Evolutionary conservation across 2,329 filamentous ascomycete species (phyloP).

Genomic region (Tolypocladium sp.): DNA sequence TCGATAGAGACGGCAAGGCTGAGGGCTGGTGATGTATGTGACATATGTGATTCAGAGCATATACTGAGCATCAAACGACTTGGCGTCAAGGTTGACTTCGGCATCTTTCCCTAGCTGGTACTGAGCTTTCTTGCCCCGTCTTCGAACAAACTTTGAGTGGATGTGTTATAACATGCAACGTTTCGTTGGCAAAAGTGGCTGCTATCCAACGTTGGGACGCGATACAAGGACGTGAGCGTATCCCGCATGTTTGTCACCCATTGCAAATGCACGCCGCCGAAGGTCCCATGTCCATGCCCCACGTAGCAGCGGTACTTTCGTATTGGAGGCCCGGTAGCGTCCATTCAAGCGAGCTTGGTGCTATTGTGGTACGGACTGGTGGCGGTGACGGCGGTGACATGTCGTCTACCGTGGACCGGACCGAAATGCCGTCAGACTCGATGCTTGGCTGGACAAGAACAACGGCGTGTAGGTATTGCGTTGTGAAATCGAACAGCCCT

Average conservation of each 20-base stretch:
- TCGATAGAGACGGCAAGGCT: constrained; percentile 6
- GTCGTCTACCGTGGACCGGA: not conserved
- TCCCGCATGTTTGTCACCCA: not conserved
- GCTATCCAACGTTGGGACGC: not conserved
- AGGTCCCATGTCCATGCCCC: not conserved
- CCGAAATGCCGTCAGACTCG: not conserved
- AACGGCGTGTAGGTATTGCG: not conserved
- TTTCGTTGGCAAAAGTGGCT: not conserved
- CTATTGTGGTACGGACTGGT: not conserved
- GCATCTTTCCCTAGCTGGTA: not conserved
- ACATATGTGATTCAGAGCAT: not conserved
- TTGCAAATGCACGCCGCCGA: not conserved
- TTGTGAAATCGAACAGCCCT: not conserved
- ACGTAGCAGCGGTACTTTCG: not conserved
- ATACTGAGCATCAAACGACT: not conserved
- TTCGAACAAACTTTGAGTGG: not conserved
- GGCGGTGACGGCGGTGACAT: not conserved
- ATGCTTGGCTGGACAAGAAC: not conserved
- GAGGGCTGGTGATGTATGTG: not conserved
- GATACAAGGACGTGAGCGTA: not conserved
- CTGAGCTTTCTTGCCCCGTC: not conserved
- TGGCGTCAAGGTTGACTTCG: not conserved
- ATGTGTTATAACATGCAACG: not conserved
- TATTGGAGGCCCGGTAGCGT: not conserved
- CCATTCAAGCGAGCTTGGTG: not conserved